Evolutionary conservation across 1,139 yeast species (phyloP).

Genomic region (Geotrichum histeridarum): DNA sequence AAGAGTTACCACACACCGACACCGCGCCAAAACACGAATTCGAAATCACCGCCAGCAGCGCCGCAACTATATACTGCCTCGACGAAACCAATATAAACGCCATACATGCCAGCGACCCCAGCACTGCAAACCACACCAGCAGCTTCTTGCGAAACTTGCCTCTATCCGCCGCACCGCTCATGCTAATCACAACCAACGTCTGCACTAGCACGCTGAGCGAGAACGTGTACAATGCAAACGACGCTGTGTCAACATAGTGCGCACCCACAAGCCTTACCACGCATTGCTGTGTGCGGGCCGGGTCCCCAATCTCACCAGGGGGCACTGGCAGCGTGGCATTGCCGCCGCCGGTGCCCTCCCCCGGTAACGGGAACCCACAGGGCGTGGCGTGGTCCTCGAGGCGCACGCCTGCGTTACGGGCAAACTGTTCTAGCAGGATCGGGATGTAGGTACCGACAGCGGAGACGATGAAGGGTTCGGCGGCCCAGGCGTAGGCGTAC

Average conservation of each 20-base stretch:
- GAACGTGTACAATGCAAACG: slow-evolving; percentile 64
- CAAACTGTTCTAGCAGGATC: slow-evolving; percentile 57
- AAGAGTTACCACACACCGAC: slow-evolving; percentile 67
- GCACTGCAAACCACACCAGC: slow-evolving; percentile 48
- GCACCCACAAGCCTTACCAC: slow-evolving; percentile 46
- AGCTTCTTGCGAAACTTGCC: slow-evolving; percentile 50
- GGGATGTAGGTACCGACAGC: slow-evolving; percentile 72
- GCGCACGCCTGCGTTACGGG: slow-evolving; percentile 41
- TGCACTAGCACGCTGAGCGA: slow-evolving; percentile 60
- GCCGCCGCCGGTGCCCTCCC: not conserved
- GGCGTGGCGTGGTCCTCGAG: not conserved
- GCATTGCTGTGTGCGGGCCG: slow-evolving; percentile 33
- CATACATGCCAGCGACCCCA: slow-evolving; percentile 52
- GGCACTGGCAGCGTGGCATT: slow-evolving; percentile 15
- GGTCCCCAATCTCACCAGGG: slow-evolving; percentile 19
- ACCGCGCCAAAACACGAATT: slow-evolving; percentile 67
- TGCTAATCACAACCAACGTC: slow-evolving; percentile 59
- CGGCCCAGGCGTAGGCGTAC: slow-evolving; percentile 57
- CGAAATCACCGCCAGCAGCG: slow-evolving; percentile 52
- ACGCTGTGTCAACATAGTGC: slow-evolving; percentile 55
- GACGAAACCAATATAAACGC: slow-evolving; percentile 43
- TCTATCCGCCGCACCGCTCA: slow-evolving; percentile 63
- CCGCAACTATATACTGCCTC: slow-evolving; percentile 50
- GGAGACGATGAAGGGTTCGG: slow-evolving; percentile 69
- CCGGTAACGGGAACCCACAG: not conserved